These are phyloP conservation scores for Calonectria naviculata DNA, from an alignment of 2,329 filamentous ascomycete genomes.

Conservation along the genomic window DNA sequence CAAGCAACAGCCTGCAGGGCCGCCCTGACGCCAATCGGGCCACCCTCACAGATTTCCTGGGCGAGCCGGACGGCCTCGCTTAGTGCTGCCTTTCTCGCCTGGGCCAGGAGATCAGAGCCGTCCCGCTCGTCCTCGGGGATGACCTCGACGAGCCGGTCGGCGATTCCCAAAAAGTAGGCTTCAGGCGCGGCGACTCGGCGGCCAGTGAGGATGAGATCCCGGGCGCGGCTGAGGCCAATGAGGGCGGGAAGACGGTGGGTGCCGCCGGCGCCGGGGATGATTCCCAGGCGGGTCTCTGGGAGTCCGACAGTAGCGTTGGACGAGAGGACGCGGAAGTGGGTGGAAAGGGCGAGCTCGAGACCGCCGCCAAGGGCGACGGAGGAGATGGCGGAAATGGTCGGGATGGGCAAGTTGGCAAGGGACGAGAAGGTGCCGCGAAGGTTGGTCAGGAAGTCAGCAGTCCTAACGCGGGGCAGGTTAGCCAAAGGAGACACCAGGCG, in stretches of 20 bases:
- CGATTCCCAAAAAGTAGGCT: slow-evolving; percentile 91
- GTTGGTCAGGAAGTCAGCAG: slow-evolving; percentile 78
- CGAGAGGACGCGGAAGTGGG: slow-evolving; percentile 87
- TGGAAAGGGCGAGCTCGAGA: slow-evolving; percentile 90
- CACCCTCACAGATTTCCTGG: slow-evolving; percentile 88
- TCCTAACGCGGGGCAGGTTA: slow-evolving; percentile 62
- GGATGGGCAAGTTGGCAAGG: slow-evolving; percentile 82
- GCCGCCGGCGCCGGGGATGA: slow-evolving; percentile 94
- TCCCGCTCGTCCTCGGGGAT: slow-evolving; percentile 64
- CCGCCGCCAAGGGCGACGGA: slow-evolving; percentile 92
- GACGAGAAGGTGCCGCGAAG: slow-evolving; percentile 81
- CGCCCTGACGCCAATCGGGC: slow-evolving; percentile 83
- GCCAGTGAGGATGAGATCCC: slow-evolving; percentile 91
- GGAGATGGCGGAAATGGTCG: slow-evolving; percentile 89
- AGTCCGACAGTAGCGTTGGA: slow-evolving; percentile 83
- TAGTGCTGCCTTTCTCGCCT: slow-evolving; percentile 75
- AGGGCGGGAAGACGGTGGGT: slow-evolving; percentile 87
- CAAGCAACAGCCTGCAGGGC: slow-evolving; percentile 82
- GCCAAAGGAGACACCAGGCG: neutral
- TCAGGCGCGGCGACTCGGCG: slow-evolving; percentile 85
- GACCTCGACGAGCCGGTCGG: slow-evolving; percentile 89
- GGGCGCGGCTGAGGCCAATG: slow-evolving; percentile 83
- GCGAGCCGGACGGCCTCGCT: slow-evolving; percentile 83
- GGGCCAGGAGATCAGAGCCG: slow-evolving; percentile 57
- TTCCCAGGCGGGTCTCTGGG: slow-evolving; percentile 92